These are phyloP conservation scores for Phytophthora fragariaefolia DNA, from an alignment of 352 stramenopile species.

Conservation along the genomic window DNA sequence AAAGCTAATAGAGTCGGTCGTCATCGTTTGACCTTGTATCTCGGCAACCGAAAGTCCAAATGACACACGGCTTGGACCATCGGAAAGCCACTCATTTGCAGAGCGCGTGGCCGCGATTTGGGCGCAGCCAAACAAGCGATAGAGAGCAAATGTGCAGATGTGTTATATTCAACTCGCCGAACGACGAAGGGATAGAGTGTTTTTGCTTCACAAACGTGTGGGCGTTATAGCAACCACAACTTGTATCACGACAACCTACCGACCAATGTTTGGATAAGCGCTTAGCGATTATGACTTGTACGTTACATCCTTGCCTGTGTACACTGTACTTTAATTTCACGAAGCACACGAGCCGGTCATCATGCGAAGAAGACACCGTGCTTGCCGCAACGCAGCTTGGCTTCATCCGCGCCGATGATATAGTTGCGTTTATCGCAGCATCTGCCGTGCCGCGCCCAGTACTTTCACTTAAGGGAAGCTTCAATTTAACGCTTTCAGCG, in stretches of 20 bases:
- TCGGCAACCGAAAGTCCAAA: too few relatives aligned
- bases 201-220: not conserved
- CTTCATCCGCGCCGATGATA: not conserved
- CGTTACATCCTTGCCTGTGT: not conserved
- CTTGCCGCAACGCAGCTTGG: not conserved
- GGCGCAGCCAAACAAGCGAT: too few relatives aligned
- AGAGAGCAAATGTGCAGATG: too few relatives aligned
- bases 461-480: not conserved
- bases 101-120: too few relatives aligned
- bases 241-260: not conserved
- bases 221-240: not conserved
- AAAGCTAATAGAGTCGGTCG: too few relatives aligned
- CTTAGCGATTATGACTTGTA: not conserved
- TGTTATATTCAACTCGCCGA: too few relatives aligned
- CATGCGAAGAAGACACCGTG: not conserved
- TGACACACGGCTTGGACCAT: too few relatives aligned
- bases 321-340: not conserved
- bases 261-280: not conserved
- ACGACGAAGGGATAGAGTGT: too few relatives aligned
- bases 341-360: not conserved
- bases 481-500: not conserved
- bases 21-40: too few relatives aligned
- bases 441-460: not conserved
- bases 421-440: not conserved
- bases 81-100: too few relatives aligned